Evolutionary conservation across 805 yeast genomes (phyloP).

Genomic region (Saturnispora galanensis): DNA sequence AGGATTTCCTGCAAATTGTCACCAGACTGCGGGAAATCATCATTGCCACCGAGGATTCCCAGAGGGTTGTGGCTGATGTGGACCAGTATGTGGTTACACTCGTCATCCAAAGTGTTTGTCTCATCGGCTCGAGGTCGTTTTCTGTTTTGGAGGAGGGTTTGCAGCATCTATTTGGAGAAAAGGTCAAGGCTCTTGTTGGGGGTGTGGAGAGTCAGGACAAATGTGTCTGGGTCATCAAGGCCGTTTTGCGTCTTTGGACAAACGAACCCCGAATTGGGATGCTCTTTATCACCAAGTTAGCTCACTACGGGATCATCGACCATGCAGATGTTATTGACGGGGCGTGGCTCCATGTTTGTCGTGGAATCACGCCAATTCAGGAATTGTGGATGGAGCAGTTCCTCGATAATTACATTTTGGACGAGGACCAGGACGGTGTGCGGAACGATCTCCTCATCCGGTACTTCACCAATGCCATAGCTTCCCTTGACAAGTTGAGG

Average conservation of each 20-base stretch:
- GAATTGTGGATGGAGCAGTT: slow-evolving; percentile 39
- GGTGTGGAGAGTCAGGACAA: slow-evolving; percentile 19
- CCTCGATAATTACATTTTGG: slow-evolving; percentile 20
- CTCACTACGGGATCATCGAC: slow-evolving; percentile 31
- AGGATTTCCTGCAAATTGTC: slow-evolving; percentile 22
- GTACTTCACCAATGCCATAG: slow-evolving; percentile 7
- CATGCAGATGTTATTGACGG: slow-evolving; percentile 33
- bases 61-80: slow-evolving; percentile 16
- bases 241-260: slow-evolving; percentile 57
- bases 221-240: slow-evolving; percentile 41
- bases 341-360: slow-evolving; percentile 26
- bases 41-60: slow-evolving; percentile 8
- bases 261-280: slow-evolving; percentile 56
- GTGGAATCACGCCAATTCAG: slow-evolving; percentile 23
- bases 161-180: slow-evolving; percentile 23
- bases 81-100: slow-evolving; percentile 45
- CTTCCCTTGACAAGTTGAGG: background rate
- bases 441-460: slow-evolving; percentile 9
- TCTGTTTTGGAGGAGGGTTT: slow-evolving; percentile 58
- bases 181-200: slow-evolving; percentile 18
- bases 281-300: slow-evolving; percentile 45
- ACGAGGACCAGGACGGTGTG: slow-evolving; percentile 12
- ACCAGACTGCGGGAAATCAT: slow-evolving; percentile 17
- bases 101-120: slow-evolving; percentile 61
- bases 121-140: slow-evolving; percentile 80